Conservation (phyloP, 2,329 filamentous ascomycete genomes). For the Hypoxylon sp. region DNA sequence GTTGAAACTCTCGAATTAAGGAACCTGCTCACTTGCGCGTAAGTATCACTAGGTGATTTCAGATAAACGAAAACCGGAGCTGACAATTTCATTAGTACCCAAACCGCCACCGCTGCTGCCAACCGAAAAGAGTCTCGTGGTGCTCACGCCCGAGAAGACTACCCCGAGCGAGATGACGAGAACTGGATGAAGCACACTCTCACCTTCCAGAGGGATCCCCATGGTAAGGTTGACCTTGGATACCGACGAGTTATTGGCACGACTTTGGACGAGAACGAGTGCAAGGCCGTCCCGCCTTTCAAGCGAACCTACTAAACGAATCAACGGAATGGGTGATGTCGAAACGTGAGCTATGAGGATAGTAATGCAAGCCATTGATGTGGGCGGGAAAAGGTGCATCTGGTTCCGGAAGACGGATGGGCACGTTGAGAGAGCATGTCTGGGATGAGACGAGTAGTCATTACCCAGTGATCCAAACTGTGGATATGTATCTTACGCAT, state of each 20-base stretch:
- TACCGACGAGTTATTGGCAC: conserved; percentile 85
- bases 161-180: conserved; percentile 90
- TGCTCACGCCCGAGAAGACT: conserved; percentile 97
- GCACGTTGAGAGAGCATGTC: background rate
- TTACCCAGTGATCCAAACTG: conserved; percentile 15
- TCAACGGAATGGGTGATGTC: background rate
- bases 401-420: conserved; percentile 8
- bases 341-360: conserved; percentile 16
- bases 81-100: conserved; percentile 62
- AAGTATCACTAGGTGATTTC: conserved; percentile 55
- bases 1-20: conserved; percentile 95
- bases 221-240: conserved; percentile 83
- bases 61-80: background rate
- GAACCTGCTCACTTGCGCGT: conserved; percentile 96
- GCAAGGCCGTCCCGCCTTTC: conserved; percentile 95
- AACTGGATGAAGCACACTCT: conserved; percentile 99
- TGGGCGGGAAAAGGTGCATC: conserved; percentile 22
- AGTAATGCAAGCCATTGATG: conserved; percentile 32
- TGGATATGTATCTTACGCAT: conserved; percentile 41
- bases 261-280: conserved; percentile 94
- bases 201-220: conserved; percentile 92
- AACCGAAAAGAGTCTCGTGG: conserved; percentile 97
- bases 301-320: conserved; percentile 82
- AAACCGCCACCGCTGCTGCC: conserved; percentile 90
- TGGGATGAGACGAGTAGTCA: conserved; percentile 7